A percentile compares a stretch with the other conserved stretches of the same genome.
phyloP scores from a whole-genome alignment of 208 protist species.

The Trypanosoma melophagium region DNA sequence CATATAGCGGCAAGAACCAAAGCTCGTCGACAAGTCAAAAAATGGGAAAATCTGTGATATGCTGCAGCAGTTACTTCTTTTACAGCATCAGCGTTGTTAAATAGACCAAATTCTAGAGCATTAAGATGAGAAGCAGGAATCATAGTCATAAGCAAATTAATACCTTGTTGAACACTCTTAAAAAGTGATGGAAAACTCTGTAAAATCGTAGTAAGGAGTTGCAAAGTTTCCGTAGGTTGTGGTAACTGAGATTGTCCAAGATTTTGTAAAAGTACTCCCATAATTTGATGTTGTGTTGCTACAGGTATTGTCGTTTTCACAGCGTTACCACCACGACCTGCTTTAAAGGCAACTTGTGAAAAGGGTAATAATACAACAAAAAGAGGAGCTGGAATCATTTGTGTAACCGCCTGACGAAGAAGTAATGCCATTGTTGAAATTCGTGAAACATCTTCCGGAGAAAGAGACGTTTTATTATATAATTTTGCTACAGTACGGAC shows the following conservation, averaged over 20 bases:
- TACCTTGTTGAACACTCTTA: conserved; percentile 83
- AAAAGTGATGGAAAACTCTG: conserved; percentile 80
- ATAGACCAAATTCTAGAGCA: conserved; percentile 63
- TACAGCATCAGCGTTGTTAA: conserved; percentile 65
- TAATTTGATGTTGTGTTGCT: conserved; percentile 86
- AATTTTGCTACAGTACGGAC: conserved; percentile 54
- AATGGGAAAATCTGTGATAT: conserved; percentile 75
- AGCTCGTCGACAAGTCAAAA: conserved; percentile 71
- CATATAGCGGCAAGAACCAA: conserved; percentile 75
- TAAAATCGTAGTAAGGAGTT: conserved; percentile 71
- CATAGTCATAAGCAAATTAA: conserved; percentile 77
- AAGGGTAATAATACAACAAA: conserved; percentile 78
- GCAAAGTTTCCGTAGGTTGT: conserved; percentile 61
- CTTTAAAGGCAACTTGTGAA: conserved; percentile 80
- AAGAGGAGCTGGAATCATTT: conserved; percentile 83
- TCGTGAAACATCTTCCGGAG: conserved; percentile 58
- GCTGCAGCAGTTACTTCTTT: conserved; percentile 72
- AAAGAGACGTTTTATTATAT: conserved; percentile 44
- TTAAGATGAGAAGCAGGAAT: conserved; percentile 55
- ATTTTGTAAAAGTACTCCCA: conserved; percentile 83
- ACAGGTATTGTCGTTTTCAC: conserved; percentile 81
- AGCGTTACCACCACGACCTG: conserved; percentile 68
- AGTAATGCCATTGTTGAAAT: conserved; percentile 59
- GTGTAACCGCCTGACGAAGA: conserved; percentile 61
- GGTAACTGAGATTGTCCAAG: conserved; percentile 66